Conservation (phyloP, 2,329 filamentous ascomycete species). For the Harringtonia lauricola region DNA sequence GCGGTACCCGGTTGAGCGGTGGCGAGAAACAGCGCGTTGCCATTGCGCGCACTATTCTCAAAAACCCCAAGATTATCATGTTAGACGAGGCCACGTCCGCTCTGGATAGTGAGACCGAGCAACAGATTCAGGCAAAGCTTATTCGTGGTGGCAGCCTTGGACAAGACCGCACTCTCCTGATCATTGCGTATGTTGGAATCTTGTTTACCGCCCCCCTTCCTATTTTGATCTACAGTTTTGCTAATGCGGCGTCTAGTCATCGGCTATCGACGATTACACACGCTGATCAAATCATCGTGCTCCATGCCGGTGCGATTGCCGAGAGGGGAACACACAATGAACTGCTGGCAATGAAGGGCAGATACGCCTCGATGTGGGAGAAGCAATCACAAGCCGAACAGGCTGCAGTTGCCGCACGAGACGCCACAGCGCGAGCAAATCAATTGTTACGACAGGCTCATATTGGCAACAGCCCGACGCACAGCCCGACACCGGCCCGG, state of each 20-base stretch:
- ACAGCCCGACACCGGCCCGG: constrained; percentile 11
- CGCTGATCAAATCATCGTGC: constrained; percentile 16
- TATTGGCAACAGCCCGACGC: constrained; percentile 20
- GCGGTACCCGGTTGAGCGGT: constrained; percentile 43
- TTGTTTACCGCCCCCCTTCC: background rate
- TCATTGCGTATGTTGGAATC: constrained; percentile 72
- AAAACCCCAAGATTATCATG: constrained; percentile 58
- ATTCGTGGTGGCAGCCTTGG: constrained; percentile 53
- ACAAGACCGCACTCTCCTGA: constrained; percentile 79
- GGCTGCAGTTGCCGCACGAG: constrained; percentile 48
- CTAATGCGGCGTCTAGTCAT: constrained; percentile 36
- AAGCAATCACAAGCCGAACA: constrained; percentile 74
- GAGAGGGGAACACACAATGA: constrained; percentile 42
- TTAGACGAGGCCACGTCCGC: constrained; percentile 64
- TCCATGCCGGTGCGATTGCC: constrained; percentile 13
- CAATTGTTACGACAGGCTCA: constrained; percentile 39
- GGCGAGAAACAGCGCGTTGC: constrained; percentile 49
- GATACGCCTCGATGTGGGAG: constrained; percentile 79
- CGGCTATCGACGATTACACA: constrained; percentile 52
- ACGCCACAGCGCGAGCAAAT: constrained; percentile 28
- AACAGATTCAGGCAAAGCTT: constrained; percentile 54
- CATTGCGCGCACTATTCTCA: constrained; percentile 55
- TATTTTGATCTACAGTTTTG: background rate
- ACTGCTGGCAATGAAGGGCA: constrained; percentile 57
- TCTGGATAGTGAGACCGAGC: constrained; percentile 51